Percentiles rank a stretch among this genome's conserved stretches.
Evolutionary conservation across 192 early-diverging fungal genomes (phyloP).

Genomic region (Spizellomyces punctatus): DNA sequence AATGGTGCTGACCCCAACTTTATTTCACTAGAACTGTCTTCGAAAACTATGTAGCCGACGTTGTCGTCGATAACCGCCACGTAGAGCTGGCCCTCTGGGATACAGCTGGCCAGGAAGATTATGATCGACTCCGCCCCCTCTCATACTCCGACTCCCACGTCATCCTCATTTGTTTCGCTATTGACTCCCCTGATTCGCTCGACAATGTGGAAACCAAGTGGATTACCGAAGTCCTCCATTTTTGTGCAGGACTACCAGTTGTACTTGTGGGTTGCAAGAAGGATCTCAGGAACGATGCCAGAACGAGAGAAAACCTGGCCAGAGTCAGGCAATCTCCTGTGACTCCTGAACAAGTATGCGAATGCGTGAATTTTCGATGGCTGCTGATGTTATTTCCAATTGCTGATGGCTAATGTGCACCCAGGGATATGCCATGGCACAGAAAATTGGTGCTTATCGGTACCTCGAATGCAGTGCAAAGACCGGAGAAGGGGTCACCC

Average conservation of each 20-base stretch:
- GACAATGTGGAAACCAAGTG: slow-evolving; percentile 81
- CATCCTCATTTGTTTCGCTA: slow-evolving; percentile 86
- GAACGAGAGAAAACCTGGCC: slow-evolving; percentile 32
- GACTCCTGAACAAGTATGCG: slow-evolving; percentile 28
- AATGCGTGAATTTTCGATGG: neutral
- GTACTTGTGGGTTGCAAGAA: slow-evolving; percentile 81
- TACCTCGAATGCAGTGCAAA: slow-evolving; percentile 91
- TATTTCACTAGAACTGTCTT: slow-evolving; percentile 49
- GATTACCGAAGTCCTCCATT: slow-evolving; percentile 81
- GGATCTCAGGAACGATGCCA: slow-evolving; percentile 73
- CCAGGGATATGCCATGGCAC: slow-evolving; percentile 70
- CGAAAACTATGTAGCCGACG: slow-evolving; percentile 84
- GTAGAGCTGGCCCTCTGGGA: slow-evolving; percentile 91
- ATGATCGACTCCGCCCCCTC: slow-evolving; percentile 84
- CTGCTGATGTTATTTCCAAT: neutral
- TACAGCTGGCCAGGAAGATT: slow-evolving; percentile 94
- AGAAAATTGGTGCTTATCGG: slow-evolving; percentile 76
- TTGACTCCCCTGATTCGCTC: slow-evolving; percentile 85
- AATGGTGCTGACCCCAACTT: too few relatives aligned
- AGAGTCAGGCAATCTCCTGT: slow-evolving; percentile 26
- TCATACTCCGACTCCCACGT: slow-evolving; percentile 87
- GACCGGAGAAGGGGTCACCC: slow-evolving; percentile 75
- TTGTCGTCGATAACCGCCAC: slow-evolving; percentile 74
- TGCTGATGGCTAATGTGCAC: neutral
- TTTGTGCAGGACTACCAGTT: slow-evolving; percentile 75